Conservation (phyloP, 2,329 filamentous ascomycete genomes). For the Fusarium verticillioides region DNA sequence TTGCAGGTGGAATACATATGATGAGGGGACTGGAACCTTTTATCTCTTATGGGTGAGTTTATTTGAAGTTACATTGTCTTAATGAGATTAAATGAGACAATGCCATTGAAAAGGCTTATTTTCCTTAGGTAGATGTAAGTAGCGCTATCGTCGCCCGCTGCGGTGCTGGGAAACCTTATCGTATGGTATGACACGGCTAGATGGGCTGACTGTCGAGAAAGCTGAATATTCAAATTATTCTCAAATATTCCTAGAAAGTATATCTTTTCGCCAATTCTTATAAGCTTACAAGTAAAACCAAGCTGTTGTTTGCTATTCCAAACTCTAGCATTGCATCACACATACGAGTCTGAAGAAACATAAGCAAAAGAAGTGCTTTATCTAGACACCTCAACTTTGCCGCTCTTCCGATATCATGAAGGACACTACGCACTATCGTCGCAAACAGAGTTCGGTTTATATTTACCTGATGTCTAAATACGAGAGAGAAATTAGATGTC, state of each 20-base stretch:
- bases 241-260: not conserved
- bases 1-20: rapidly evolving
- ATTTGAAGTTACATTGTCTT: not conserved
- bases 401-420: no score
- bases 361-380: not conserved
- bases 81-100: not conserved
- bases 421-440: rapidly evolving
- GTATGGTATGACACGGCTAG: not conserved
- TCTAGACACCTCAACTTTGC: rapidly evolving
- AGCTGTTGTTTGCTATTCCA: rapidly evolving
- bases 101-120: not conserved
- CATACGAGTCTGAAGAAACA: no score
- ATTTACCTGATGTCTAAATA: not conserved
- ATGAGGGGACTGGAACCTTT: not conserved
- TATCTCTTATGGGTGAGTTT: not conserved
- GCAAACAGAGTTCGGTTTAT: not conserved
- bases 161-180: not conserved
- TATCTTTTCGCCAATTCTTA: rapidly evolving
- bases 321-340: rapidly evolving
- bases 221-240: no score
- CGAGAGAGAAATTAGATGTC: not conserved
- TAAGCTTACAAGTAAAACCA: rapidly evolving
- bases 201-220: not conserved
- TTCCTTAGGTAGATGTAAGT: not conserved
- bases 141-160: not conserved